Conservation (phyloP, 148 eudicot genomes). For the Persicaria maculosa region DNA sequence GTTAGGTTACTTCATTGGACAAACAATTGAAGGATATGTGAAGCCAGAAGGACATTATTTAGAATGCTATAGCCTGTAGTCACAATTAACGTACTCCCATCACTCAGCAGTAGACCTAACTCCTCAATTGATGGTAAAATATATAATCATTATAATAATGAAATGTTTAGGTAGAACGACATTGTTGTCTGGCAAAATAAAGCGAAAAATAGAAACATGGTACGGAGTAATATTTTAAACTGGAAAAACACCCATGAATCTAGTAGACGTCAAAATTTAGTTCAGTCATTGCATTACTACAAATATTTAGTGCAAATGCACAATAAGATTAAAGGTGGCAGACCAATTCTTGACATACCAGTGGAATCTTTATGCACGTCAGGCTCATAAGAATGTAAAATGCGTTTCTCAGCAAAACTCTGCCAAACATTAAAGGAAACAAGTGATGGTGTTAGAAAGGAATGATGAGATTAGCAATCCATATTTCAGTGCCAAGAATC, state of each 20-base stretch:
- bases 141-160: neutral
- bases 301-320: neutral
- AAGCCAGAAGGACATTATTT: neutral
- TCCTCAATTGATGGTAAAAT: neutral
- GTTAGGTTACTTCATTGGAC: neutral
- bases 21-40: neutral
- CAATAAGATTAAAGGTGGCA: neutral
- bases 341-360: slow-evolving; percentile 35
- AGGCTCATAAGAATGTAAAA: slow-evolving; percentile 72
- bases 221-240: neutral
- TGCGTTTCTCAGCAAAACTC: slow-evolving; percentile 16
- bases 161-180: neutral
- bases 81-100: neutral
- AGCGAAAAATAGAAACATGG: neutral
- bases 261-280: neutral
- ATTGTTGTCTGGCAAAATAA: neutral
- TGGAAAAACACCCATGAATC: neutral
- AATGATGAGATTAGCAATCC: neutral
- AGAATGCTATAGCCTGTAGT: neutral
- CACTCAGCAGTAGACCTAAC: neutral
- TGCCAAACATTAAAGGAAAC: slow-evolving; percentile 7
- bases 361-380: slow-evolving; percentile 34
- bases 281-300: neutral
- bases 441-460: neutral
- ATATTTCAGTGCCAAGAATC: neutral